These are phyloP conservation scores for Apophysomyces trapeziformis DNA, from an alignment of 371 early-diverging fungal genomes.

Conservation along the genomic window DNA sequence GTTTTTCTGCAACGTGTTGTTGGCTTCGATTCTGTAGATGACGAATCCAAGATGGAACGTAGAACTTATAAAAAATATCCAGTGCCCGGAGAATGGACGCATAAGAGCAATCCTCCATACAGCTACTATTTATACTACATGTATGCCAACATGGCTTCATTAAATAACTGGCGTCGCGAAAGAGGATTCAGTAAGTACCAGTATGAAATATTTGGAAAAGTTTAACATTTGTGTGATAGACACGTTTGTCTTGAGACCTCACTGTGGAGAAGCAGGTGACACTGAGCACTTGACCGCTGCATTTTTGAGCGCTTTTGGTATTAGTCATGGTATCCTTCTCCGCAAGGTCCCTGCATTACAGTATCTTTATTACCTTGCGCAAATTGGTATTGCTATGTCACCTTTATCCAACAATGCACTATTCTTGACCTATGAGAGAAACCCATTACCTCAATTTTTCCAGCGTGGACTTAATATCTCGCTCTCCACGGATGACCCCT, in stretches of 20 bases:
- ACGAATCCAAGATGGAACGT: constrained; percentile 93
- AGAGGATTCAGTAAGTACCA: constrained; percentile 77
- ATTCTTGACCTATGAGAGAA: constrained; percentile 95
- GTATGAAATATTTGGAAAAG: background rate
- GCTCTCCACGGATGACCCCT: constrained; percentile 97
- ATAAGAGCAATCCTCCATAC: constrained; percentile 91
- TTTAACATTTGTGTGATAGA: constrained; percentile 41
- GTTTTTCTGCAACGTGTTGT: constrained; percentile 94
- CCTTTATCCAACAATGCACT: constrained; percentile 98
- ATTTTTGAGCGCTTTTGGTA: constrained; percentile 90
- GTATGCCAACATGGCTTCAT: constrained; percentile 87
- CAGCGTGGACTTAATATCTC: constrained; percentile 96
- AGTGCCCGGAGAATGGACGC: constrained; percentile 84
- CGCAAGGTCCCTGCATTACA: constrained; percentile 97
- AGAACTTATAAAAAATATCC: constrained; percentile 87
- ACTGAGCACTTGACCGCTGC: constrained; percentile 95
- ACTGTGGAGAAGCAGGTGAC: constrained; percentile 98
- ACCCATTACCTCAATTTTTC: constrained; percentile 95
- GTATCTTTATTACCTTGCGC: constrained; percentile 95
- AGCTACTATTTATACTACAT: constrained; percentile 97
- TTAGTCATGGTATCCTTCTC: constrained; percentile 95
- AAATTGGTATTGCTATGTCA: constrained; percentile 98
- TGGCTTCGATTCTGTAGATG: constrained; percentile 98
- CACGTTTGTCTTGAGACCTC: constrained; percentile 95
- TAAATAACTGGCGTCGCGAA: constrained; percentile 86